phyloP scores from a whole-genome alignment of 2,329 filamentous ascomycete species.

The Amphichorda felina region DNA sequence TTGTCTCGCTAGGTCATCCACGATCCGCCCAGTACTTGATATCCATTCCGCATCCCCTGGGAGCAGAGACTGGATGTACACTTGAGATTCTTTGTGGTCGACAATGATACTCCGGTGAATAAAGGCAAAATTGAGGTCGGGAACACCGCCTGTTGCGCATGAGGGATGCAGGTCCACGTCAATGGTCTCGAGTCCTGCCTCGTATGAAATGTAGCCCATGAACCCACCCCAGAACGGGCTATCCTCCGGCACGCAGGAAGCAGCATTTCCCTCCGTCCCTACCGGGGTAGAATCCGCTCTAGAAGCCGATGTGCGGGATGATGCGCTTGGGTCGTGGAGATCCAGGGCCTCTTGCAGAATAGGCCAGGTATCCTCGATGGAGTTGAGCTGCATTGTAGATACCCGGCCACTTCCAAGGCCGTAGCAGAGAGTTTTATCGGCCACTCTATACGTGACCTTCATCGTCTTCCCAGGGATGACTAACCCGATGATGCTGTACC shows the following conservation, averaged over 20 bases:
- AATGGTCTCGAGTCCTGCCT: conserved; percentile 6
- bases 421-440: conserved; percentile 2
- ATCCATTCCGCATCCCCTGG: conserved; percentile 4
- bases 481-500: conserved; percentile 5
- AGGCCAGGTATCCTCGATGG: conserved; percentile 5
- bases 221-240: conserved; percentile 7
- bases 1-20: background rate
- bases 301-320: no score
- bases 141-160: background rate
- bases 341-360: conserved; percentile 4
- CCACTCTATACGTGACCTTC: conserved; percentile 5
- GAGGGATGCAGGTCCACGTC: background rate
- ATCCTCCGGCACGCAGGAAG: background rate
- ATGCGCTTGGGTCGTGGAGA: background rate
- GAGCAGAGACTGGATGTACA: conserved; percentile 6
- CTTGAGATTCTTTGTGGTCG: conserved; percentile 3
- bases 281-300: no score
- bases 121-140: conserved; percentile 4
- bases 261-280: no score
- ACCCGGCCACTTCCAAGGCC: background rate
- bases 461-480: conserved; percentile 2
- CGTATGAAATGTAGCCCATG: conserved; percentile 8
- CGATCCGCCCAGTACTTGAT: background rate
- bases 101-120: conserved; percentile 6
- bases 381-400: background rate